Evolutionary conservation across 148 eudicot species (phyloP), one percentile per base, ranked within the genome.

Genomic region (Pharnaceum exiguum): DNA sequence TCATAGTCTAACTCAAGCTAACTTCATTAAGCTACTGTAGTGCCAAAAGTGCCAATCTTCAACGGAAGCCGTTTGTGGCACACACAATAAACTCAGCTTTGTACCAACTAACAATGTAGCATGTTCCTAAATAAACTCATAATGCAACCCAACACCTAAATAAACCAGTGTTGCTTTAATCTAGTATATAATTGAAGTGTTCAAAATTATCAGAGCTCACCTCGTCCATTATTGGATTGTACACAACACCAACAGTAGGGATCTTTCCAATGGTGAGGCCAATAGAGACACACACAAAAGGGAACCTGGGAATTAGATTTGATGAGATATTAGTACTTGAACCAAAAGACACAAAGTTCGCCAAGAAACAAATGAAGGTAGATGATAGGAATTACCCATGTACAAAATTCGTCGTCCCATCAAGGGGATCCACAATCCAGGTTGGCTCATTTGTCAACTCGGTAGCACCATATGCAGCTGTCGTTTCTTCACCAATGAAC

Each of bases 401-500:
- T 7, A 93, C 98, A 71, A 88, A 93, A 67, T 93, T 93, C 45
- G 90, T 89, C 25, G 98, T 88, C 43, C 98, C 98, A 69, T 93
- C 96, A 57, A 93, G 70, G 30, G 98, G 96, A 78, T 93, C 98
- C 42, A 93, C 96, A 54, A 88, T 93, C 98, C 98, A 93, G 24
- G 95, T 93, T 4, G 95, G 95, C 42, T 83, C 90, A 78, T 93
- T 90, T 4, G 96, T 88, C 61, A 93, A 77, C 72, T 93, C 96
- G 9, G 82, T 45, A 55, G 71, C 82, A 50, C 98, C 96, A 76
- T 27, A 43, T 44, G 95, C 89, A 74, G 98, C 96, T 15, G 95
- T 75, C 29, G 96, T 88, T 83, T 93, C 98, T 67, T 93, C 98
- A 46, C 96, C 98, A 57, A 93, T 85, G 75, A 93, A 93, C 98